phyloP scores from a whole-genome alignment of 2,329 filamentous ascomycete species.

The Neurospora crassa region DNA sequence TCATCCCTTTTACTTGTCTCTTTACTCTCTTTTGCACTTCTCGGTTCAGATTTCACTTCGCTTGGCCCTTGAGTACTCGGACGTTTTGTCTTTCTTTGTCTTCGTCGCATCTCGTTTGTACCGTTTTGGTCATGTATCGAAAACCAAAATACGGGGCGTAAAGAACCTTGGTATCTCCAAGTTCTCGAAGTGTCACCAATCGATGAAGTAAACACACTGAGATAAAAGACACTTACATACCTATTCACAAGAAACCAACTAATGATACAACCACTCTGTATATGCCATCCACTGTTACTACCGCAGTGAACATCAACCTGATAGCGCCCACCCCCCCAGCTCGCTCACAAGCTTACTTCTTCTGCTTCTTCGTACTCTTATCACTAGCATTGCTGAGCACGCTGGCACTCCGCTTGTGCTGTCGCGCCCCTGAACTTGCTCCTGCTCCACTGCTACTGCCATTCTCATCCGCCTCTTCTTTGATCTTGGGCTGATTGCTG shows the following conservation, averaged over 20 bases:
- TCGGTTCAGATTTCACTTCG: not conserved
- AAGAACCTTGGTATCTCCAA: not conserved
- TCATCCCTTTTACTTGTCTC: not conserved
- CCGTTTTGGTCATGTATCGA: not conserved
- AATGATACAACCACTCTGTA: not conserved
- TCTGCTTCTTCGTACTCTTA: slow-evolving; percentile 47
- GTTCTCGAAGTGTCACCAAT: not conserved
- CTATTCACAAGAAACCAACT: not conserved
- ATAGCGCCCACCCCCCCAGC: not conserved
- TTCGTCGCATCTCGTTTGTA: not conserved
- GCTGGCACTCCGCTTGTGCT: slow-evolving; percentile 70
- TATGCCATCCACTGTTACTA: not conserved
- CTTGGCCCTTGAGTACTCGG: not conserved
- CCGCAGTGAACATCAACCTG: not conserved
- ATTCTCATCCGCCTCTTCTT: slow-evolving; percentile 15
- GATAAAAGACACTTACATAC: not conserved
- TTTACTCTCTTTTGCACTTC: not conserved
- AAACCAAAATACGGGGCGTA: not conserved
- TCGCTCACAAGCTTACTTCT: slow-evolving; percentile 32
- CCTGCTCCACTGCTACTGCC: slow-evolving; percentile 11
- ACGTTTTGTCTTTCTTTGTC: not conserved
- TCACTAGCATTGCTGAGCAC: slow-evolving; percentile 64
- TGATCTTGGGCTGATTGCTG: slow-evolving; percentile 10
- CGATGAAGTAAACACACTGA: not conserved
- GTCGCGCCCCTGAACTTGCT: slow-evolving; percentile 25